These are phyloP conservation scores for Raddia guianensis DNA, from an alignment of 176 grass and related monocot species.

Conservation along the genomic window DNA sequence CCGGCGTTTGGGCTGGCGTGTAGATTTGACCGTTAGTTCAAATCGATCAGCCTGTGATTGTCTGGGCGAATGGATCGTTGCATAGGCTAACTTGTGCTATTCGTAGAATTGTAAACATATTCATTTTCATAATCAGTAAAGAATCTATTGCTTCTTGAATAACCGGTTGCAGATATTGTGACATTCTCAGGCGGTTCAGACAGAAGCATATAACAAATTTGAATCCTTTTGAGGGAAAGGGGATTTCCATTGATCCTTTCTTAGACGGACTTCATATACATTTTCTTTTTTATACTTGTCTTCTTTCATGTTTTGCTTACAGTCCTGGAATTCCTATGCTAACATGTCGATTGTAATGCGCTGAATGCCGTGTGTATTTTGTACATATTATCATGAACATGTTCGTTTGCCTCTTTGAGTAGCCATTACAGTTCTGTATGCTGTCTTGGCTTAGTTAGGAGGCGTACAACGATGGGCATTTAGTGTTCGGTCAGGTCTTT, in stretches of 20 bases:
- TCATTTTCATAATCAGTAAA: not conserved
- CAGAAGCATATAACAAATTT: conserved; percentile 48
- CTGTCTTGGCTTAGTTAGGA: conserved; percentile 67
- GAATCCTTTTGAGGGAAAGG: not conserved
- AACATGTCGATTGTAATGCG: not conserved
- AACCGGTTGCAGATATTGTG: conserved; percentile 35
- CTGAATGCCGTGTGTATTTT: not conserved
- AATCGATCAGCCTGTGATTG: not conserved
- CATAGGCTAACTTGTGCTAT: not conserved
- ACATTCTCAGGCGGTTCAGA: conserved; percentile 44
- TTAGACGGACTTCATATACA: not conserved
- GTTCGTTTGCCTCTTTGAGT: conserved; percentile 54
- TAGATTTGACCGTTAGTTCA: not conserved
- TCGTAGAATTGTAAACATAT: not conserved
- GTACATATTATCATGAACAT: not conserved
- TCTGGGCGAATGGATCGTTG: not conserved
- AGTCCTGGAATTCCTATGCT: not conserved
- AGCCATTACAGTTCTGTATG: conserved; percentile 39
- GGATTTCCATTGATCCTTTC: not conserved
- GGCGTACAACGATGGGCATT: conserved; percentile 41
- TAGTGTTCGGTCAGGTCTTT: conserved; percentile 30
- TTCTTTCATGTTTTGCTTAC: not conserved
- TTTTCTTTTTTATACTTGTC: not conserved
- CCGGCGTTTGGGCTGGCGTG: not conserved
- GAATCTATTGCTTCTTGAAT: conserved; percentile 49